Evolutionary conservation across 2,329 filamentous ascomycete genomes (phyloP).

Genomic region (Aspergillus pseudoviridinutans): DNA sequence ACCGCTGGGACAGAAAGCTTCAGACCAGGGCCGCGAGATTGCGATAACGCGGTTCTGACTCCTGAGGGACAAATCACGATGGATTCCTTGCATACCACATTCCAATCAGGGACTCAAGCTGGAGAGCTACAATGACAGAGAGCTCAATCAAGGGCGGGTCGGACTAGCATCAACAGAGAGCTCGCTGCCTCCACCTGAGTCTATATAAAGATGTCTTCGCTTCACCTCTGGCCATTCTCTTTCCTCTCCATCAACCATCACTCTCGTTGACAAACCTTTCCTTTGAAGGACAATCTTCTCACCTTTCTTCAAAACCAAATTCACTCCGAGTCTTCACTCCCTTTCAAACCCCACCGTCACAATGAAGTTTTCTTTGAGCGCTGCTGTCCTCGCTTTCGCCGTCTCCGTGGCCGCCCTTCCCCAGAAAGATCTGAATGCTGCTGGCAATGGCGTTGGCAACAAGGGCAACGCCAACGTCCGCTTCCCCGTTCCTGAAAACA

Average conservation of each 20-base stretch:
- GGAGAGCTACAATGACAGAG: constrained; percentile 1
- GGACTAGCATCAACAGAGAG: constrained; percentile 4
- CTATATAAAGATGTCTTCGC: constrained; percentile 31
- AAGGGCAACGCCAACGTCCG: constrained; percentile 31
- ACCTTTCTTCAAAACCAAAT: not conserved
- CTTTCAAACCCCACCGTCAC: constrained; percentile 28
- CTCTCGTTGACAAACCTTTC: constrained; percentile 27
- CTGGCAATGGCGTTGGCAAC: constrained; percentile 27
- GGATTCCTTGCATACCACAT: constrained; percentile 27
- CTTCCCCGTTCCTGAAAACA: constrained; percentile 29
- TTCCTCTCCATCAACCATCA: constrained; percentile 27
- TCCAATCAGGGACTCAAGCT: constrained; percentile 20
- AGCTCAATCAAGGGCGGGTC: constrained; percentile 9
- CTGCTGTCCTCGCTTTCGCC: constrained; percentile 33
- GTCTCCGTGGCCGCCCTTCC: constrained; percentile 31
- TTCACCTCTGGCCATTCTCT: constrained; percentile 9
- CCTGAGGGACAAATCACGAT: not conserved
- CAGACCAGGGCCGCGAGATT: not conserved
- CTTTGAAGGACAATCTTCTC: constrained; percentile 25
- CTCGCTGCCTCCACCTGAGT: constrained; percentile 21
- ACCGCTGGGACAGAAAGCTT: not conserved
- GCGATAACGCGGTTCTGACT: not conserved
- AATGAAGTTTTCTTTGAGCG: constrained; percentile 37
- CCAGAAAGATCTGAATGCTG: constrained; percentile 14
- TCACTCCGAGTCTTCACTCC: constrained; percentile 17